Conservation (phyloP, 2,329 filamentous ascomycete genomes). For the Daldinia sp. region DNA sequence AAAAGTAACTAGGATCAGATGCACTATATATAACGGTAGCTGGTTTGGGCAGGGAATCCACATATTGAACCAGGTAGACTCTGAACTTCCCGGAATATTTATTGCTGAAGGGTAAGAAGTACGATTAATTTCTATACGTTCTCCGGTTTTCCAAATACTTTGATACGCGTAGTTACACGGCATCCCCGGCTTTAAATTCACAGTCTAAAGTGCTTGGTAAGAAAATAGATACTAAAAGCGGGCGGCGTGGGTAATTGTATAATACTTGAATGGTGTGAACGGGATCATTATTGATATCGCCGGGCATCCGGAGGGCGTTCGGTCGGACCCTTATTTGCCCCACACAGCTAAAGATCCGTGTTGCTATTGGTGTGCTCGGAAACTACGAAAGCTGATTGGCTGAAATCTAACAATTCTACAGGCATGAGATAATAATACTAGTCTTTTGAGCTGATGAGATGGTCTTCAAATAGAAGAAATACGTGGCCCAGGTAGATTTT, state of each 20-base stretch:
- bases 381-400: conserved; percentile 31
- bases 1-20: no score
- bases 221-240: neutral
- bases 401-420: neutral
- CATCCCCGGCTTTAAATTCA: conserved; percentile 16
- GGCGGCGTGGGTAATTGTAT: neutral
- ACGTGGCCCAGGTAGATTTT: neutral
- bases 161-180: neutral
- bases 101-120: neutral
- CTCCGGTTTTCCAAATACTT: neutral
- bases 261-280: neutral
- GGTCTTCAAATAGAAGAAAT: neutral
- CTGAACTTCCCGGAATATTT: neutral
- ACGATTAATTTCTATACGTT: neutral
- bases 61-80: neutral
- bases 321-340: conserved; percentile 5
- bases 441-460: neutral
- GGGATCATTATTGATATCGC: neutral
- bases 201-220: neutral
- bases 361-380: conserved; percentile 29
- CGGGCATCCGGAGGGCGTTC: conserved; percentile 7
- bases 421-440: neutral
- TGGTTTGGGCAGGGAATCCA: no score
- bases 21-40: no score
- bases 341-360: neutral